A percentile compares a stretch with the other conserved stretches of the same genome.
These are phyloP conservation scores for Cupressus sempervirens DNA, from an alignment of 75 land plant species.

Conservation along the genomic window DNA sequence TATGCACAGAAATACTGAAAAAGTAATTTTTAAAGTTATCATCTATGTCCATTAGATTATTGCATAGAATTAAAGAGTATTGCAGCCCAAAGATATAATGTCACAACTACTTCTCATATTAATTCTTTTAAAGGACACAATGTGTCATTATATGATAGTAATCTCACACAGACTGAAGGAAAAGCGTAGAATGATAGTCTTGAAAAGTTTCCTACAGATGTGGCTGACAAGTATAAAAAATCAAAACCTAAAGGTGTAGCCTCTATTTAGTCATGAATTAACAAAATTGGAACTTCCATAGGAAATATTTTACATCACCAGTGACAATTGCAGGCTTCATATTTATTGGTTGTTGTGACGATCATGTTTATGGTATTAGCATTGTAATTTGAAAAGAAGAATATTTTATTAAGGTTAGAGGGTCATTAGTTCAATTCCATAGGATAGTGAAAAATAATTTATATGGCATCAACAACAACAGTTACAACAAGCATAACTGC, in stretches of 20 bases:
- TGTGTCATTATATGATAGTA: background rate
- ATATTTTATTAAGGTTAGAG: background rate
- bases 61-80: too few relatives aligned
- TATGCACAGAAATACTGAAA: too few relatives aligned
- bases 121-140: background rate
- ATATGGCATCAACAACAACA: too few relatives aligned
- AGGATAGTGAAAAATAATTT: too few relatives aligned
- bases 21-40: too few relatives aligned
- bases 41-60: too few relatives aligned
- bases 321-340: constrained; percentile 74
- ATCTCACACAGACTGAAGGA: constrained; percentile 1
- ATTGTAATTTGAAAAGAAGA: constrained; percentile 12
- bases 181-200: background rate
- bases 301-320: constrained; percentile 81
- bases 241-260: background rate
- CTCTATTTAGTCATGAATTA: constrained; percentile 18
- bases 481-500: too few relatives aligned
- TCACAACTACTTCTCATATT: background rate
- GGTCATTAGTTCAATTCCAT: background rate
- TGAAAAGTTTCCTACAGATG: background rate
- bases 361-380: constrained; percentile 52
- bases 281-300: constrained; percentile 46
- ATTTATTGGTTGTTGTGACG: constrained; percentile 86
- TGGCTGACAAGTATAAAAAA: background rate
- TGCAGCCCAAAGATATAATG: background rate